phyloP scores from a whole-genome alignment of 495 filamentous ascomycete species.

The Aspergillus olivimuriae region DNA sequence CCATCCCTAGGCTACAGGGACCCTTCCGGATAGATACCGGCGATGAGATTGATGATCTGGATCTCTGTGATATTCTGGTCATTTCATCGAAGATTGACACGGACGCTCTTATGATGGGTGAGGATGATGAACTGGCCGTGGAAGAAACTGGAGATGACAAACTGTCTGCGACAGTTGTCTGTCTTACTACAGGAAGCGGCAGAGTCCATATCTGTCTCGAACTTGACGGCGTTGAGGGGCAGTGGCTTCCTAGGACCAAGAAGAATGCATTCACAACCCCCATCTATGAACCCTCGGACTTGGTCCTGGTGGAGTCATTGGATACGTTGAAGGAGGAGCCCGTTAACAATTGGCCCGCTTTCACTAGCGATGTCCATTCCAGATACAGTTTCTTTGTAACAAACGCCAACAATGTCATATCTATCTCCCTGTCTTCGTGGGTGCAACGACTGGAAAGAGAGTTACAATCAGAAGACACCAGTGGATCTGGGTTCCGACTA shows the following conservation, averaged over 20 bases:
- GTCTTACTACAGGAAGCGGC: conserved; percentile 65
- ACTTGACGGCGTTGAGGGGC: conserved; percentile 70
- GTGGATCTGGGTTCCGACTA: conserved; percentile 67
- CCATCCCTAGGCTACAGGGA: conserved; percentile 75
- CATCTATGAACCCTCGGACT: conserved; percentile 34
- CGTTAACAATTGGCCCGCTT: conserved; percentile 58
- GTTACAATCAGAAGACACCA: conserved; percentile 54
- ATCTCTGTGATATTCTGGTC: conserved; percentile 58
- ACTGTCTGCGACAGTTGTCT: conserved; percentile 65
- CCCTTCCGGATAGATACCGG: conserved; percentile 68
- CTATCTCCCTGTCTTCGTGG: conserved; percentile 68
- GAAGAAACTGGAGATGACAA: conserved; percentile 56
- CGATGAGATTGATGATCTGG: conserved; percentile 60
- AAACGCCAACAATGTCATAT: conserved; percentile 60
- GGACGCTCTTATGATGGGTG: conserved; percentile 47
- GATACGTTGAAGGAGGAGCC: conserved; percentile 54
- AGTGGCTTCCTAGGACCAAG: conserved; percentile 69
- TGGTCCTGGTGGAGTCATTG: conserved; percentile 48
- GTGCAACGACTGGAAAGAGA: conserved; percentile 70
- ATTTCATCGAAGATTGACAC: conserved; percentile 46
- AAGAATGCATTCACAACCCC: conserved; percentile 35
- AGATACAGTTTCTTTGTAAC: conserved; percentile 77
- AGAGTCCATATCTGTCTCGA: conserved; percentile 75
- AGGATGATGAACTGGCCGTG: conserved; percentile 40
- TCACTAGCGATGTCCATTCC: conserved; percentile 65